These are phyloP conservation scores for Kwoniella dejecticola DNA, from an alignment of 768 basidiomycete species.

Conservation along the genomic window DNA sequence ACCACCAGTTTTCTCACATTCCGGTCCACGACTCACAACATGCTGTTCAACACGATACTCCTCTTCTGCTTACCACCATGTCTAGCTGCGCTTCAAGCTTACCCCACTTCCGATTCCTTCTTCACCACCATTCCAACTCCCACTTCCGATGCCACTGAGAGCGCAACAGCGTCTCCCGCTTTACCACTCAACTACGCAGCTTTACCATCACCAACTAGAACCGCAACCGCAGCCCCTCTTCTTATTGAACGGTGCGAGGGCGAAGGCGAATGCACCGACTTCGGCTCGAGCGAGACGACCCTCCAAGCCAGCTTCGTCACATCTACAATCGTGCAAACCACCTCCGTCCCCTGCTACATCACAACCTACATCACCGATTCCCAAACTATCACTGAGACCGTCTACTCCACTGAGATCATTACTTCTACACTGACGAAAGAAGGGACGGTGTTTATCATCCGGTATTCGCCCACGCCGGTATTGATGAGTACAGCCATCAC, in stretches of 20 bases:
- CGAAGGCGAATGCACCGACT: constrained; percentile 26
- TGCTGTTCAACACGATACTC: neutral
- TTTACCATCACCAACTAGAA: neutral
- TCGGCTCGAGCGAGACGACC: constrained; percentile 22
- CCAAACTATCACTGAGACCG: constrained; percentile 30
- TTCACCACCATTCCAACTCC: no score
- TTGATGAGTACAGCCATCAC: constrained; percentile 23
- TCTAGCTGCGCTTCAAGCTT: no score
- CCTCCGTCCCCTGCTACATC: constrained; percentile 43
- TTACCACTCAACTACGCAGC: constrained; percentile 6
- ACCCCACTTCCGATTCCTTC: no score
- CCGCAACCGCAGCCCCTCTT: neutral
- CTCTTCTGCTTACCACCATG: neutral
- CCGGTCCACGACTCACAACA: neutral
- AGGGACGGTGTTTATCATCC: constrained; percentile 41
- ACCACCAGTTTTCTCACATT: neutral
- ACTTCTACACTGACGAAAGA: constrained; percentile 40
- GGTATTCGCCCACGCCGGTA: constrained; percentile 40
- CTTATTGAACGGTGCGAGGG: constrained; percentile 28
- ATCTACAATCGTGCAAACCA: constrained; percentile 38
- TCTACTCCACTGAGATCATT: constrained; percentile 44
- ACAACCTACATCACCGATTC: constrained; percentile 39
- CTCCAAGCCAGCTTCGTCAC: constrained; percentile 39
- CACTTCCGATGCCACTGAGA: no score
- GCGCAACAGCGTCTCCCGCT: neutral